Percentiles rank a stretch among this genome's conserved stretches.
These are phyloP conservation scores for Lophium mytilinum DNA, from an alignment of 495 filamentous ascomycete genomes.

Conservation along the genomic window DNA sequence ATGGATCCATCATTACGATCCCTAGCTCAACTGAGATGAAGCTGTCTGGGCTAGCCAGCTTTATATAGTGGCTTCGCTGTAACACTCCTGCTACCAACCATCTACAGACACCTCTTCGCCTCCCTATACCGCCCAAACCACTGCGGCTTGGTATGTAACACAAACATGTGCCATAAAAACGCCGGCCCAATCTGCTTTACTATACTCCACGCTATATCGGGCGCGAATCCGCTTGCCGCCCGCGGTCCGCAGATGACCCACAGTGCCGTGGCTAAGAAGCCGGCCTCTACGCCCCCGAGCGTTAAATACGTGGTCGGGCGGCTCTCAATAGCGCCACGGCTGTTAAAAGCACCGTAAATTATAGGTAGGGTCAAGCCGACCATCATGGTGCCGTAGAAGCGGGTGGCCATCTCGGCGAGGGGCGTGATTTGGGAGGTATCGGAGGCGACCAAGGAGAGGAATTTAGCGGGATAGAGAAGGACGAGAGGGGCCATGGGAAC, in stretches of 20 bases:
- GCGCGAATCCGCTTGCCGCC: slow-evolving; percentile 6
- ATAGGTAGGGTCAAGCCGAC: slow-evolving; percentile 14
- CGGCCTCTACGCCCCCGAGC: slow-evolving; percentile 11
- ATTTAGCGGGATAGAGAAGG: slow-evolving; percentile 7
- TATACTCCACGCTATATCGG: not conserved
- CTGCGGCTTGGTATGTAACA: slow-evolving; percentile 1
- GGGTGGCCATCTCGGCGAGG: slow-evolving; percentile 4
- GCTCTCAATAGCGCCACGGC: slow-evolving; percentile 11
- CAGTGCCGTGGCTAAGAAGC: slow-evolving; percentile 7
- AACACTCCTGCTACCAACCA: too few species aligned
- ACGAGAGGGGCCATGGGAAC: slow-evolving; percentile 2
- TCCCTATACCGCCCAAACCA: slow-evolving; percentile 14
- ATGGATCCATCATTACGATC: too few species aligned
- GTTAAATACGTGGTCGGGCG: slow-evolving; percentile 12
- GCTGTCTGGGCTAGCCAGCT: too few species aligned
- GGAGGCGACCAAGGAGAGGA: slow-evolving; percentile 10
- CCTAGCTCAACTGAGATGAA: too few species aligned
- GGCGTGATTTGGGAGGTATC: slow-evolving; percentile 13
- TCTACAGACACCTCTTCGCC: too few species aligned
- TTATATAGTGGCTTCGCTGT: too few species aligned
- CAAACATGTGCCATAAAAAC: not conserved
- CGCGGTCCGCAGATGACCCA: not conserved
- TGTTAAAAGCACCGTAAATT: slow-evolving; percentile 15
- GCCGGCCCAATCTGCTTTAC: slow-evolving; percentile 1
- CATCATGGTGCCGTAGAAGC: slow-evolving; percentile 13